phyloP scores from a whole-genome alignment of 345 rosid species.

The Populus ilicifolia region DNA sequence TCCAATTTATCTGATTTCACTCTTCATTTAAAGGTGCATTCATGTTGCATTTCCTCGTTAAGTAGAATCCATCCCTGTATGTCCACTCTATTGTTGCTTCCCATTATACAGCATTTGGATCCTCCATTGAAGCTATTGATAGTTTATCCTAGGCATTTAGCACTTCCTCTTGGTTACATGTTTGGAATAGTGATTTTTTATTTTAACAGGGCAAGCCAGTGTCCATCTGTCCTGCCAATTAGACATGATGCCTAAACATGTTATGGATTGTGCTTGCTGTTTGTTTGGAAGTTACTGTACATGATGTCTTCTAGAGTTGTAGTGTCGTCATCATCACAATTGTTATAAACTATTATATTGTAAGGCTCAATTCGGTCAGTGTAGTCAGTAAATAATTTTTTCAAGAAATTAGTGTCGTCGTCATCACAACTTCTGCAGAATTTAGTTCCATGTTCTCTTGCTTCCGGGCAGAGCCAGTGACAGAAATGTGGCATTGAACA shows the following conservation, averaged over 20 bases:
- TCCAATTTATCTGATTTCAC: no score
- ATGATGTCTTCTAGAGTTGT: not conserved
- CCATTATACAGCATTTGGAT: not conserved
- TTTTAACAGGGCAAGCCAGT: not conserved
- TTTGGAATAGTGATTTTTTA: not conserved
- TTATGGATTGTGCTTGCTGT: not conserved
- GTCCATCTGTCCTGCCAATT: not conserved
- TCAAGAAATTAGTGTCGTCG: no score
- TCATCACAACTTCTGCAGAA: not conserved
- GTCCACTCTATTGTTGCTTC: not conserved
- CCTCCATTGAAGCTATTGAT: no score
- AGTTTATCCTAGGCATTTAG: not conserved
- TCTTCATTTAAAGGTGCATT: not conserved
- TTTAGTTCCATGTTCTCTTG: not conserved
- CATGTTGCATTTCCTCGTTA: not conserved
- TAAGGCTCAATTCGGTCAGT: no score
- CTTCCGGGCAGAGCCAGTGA: not conserved
- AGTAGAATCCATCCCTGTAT: not conserved
- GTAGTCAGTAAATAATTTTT: no score
- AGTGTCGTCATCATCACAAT: not conserved
- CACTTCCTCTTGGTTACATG: not conserved
- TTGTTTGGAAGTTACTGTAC: not conserved
- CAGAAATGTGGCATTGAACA: not conserved
- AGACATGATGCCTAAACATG: not conserved
- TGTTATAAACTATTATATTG: no score